A percentile compares a stretch with the other conserved stretches of the same genome.
phyloP scores from a whole-genome alignment of 2,329 filamentous ascomycete species.

The Fusarium protoensiforme region DNA sequence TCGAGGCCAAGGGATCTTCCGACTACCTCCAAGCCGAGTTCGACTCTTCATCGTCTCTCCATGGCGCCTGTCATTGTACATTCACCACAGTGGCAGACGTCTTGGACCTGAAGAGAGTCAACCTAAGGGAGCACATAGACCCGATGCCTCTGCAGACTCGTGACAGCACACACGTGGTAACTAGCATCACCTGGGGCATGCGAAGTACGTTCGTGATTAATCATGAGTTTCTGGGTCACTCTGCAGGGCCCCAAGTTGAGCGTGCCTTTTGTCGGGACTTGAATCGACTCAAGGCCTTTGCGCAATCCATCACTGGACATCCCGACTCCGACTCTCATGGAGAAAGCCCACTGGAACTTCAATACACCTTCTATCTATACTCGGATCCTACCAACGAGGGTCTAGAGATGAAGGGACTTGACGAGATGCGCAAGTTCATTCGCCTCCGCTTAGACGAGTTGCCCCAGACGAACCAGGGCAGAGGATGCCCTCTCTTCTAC shows the following conservation, averaged over 20 bases:
- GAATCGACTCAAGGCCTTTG: not conserved
- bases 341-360: conserved; percentile 1
- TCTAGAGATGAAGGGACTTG: not conserved
- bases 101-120: not conserved
- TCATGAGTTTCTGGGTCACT: not conserved
- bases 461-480: not conserved
- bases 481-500: conserved; percentile 18
- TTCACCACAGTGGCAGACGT: conserved; percentile 2
- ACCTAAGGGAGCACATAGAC: not conserved
- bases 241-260: not conserved
- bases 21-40: conserved; percentile 9
- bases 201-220: conserved; percentile 12
- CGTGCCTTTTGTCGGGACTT: conserved; percentile 3
- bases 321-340: not conserved
- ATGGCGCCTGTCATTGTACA: not conserved
- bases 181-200: conserved; percentile 21
- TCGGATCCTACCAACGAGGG: conserved; percentile 15
- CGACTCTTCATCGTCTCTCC: accelerated
- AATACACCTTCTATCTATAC: conserved; percentile 17
- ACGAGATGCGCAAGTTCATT: conserved; percentile 3
- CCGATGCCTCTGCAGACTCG: not conserved
- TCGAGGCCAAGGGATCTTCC: conserved; percentile 10
- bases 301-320: not conserved
- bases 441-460: not conserved
- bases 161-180: conserved; percentile 23